Base-by-base conservation (phyloP, 2,329 filamentous ascomycete genomes). In the Nigrospora sphaerica region DNA sequence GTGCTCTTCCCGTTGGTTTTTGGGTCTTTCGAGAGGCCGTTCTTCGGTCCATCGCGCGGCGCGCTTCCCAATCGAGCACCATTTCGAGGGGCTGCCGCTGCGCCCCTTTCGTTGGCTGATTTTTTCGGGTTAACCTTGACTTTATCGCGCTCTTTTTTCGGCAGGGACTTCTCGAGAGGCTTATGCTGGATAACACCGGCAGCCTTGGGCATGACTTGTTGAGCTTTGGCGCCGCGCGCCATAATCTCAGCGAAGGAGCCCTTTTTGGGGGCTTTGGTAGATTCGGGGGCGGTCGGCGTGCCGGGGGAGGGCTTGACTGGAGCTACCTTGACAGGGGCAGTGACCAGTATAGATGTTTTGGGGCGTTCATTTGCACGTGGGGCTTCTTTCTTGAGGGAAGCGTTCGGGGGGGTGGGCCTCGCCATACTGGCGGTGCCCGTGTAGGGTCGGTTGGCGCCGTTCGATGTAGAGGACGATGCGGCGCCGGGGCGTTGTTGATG, bases 161-260 rank as follows among this genome's bases (percentile, higher is more conserved):
- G 38, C 14, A 43, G 67, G n/a, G 75, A 65, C 57, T 81, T 85
- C 54, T 86, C 85, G 2, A 82, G 77, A 17, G 83, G 74, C 61
- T 88, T 88, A 63, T 89, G 85, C 60, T 88, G 85, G 54, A 89
- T 87, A 55, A 80, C 81, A 46, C 84, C 85, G 19, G 85, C 73
- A 23, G 85, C 73, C 54, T 77, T 76, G n/a, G 71, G 76, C 69
- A 80, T 77, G 36, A 68, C 71, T 35, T 70, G 72, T 57, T 86
- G 80, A 12, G 80, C 83, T 50, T 80, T 79, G 57, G 86, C 81
- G 32, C 81, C 87, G 54, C 84, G 77, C 46, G 83, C 83, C 66
- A 91, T 74, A 49, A 89, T 85, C 57, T 89, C 85, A 34, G 82
- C 79, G 61, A 81, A 91, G 0, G 83, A 86, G 2, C 85, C 83